Evolutionary conservation across 495 filamentous ascomycete genomes (phyloP), one percentile per base, ranked within the genome.

Genomic region (Neurospora sp.): DNA sequence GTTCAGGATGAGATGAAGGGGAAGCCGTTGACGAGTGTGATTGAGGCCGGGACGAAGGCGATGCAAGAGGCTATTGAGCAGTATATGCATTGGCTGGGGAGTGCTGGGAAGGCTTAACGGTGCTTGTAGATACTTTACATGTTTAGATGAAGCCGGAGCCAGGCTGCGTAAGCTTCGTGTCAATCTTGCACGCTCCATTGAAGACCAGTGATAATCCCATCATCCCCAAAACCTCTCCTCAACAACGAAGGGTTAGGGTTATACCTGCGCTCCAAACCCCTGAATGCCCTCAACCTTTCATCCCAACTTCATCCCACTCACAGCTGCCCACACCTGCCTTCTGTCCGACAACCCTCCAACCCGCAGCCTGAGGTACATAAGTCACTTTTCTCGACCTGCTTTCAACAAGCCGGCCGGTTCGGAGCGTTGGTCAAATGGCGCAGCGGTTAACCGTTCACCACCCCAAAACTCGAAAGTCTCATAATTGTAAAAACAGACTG

Each of bases 61-160:
- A 94, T 94, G 88, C 91, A 94, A 83, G 85, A 88, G 81, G 89
- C 89, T 73, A 89, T 94, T 42, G 92, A 94, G 84, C 81, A 86
- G 75, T 89, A 89, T 77, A 92, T 92, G 87, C 91, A 91, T 79
- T 86, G 88, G 86, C 79, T 94, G 76, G 89, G 89, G 6, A 89
- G 88, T 69, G 84, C 85, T 12, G 91, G 90, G 31, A 91, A 91
- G 79, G 89, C 89, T 71, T 85, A 74, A 76, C 7, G 0, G 6
- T 16, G 27, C 22, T 42, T 27, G 12, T 69, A 39, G 38, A 53
- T 37, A 35, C 0, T 41, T 27, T 20, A 0, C 35, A 11, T 1
- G 27, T 1, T 1, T 27, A 68, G 5, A 20, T 22, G 5, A 46
- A 71, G 40, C 16, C 27, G 0, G 14, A 53, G 20, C 20, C 16